Evolutionary conservation across 2,329 filamentous ascomycete species (phyloP).

Genomic region (Arthrobotrys conoides): DNA sequence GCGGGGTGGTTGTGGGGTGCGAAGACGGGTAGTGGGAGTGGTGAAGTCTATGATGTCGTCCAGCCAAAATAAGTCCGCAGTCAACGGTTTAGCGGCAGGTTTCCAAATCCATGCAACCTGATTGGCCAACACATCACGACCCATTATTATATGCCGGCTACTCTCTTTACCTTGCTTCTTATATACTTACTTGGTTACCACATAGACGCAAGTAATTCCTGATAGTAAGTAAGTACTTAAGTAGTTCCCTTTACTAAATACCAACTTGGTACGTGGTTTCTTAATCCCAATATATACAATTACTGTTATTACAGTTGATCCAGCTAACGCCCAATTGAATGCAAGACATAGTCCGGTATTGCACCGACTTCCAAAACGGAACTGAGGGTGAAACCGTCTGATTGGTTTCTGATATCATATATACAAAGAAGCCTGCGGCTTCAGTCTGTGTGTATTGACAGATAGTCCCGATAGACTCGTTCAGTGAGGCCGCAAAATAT

Average conservation of each 20-base stretch:
- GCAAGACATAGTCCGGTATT: neutral
- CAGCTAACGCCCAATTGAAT: too few species aligned
- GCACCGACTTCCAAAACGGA: neutral
- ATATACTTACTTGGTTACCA: too few species aligned
- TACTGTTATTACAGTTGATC: neutral
- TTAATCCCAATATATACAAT: neutral
- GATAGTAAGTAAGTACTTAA: too few species aligned
- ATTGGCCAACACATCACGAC: constrained; percentile 59
- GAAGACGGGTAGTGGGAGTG: constrained; percentile 23
- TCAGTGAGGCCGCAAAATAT: neutral
- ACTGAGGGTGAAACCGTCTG: neutral
- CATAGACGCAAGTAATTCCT: too few species aligned
- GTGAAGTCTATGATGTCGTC: constrained; percentile 53
- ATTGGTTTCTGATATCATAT: neutral
- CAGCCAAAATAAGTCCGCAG: constrained; percentile 44
- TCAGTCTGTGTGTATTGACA: neutral
- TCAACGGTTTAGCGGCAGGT: constrained; percentile 47
- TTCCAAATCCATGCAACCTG: constrained; percentile 55
- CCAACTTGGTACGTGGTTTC: too few species aligned
- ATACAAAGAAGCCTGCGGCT: neutral
- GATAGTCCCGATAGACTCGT: neutral
- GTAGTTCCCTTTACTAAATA: too few species aligned
- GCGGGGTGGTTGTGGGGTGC: constrained; percentile 41
- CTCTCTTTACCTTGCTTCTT: too few species aligned
- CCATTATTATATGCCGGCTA: too few species aligned